These are phyloP conservation scores for Avena insularis DNA, from an alignment of 176 grass and related monocot species.

Conservation along the genomic window DNA sequence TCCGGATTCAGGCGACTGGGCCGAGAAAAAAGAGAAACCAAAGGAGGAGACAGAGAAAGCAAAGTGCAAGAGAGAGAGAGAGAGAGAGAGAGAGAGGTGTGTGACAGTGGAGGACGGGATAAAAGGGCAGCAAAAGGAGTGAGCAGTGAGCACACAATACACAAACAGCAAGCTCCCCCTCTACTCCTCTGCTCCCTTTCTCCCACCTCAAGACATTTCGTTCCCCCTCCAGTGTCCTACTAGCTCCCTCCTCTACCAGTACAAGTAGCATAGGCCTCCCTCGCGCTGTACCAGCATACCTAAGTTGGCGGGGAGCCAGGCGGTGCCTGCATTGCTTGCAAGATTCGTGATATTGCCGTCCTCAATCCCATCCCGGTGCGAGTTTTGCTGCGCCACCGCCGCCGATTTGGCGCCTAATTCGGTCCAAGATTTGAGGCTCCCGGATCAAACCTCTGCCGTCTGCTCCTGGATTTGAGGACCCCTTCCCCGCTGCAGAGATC, in stretches of 20 bases:
- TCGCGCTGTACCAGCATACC: not conserved
- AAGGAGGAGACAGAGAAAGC: slow-evolving; percentile 4
- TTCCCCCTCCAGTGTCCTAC: not conserved
- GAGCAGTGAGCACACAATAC: slow-evolving; percentile 34
- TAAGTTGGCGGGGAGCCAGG: slow-evolving; percentile 22
- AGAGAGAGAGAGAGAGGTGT: too few species aligned
- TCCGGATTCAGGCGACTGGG: slow-evolving; percentile 13
- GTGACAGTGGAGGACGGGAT: slow-evolving; percentile 24
- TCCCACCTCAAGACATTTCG: slow-evolving; percentile 26
- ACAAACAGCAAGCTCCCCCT: slow-evolving; percentile 19
- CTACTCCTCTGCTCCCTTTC: slow-evolving; percentile 24
- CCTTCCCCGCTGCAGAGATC: not conserved
- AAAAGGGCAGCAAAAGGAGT: slow-evolving; percentile 49
- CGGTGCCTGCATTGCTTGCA: slow-evolving; percentile 36
- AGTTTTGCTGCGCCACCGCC: not conserved
- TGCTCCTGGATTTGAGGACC: too few species aligned
- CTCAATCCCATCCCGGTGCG: slow-evolving; percentile 28
- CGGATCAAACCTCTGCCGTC: not conserved
- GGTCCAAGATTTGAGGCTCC: slow-evolving; percentile 21
- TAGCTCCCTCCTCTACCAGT: not conserved
- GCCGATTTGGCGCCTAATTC: slow-evolving; percentile 27
- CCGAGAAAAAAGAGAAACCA: slow-evolving; percentile 27
- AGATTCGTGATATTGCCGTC: slow-evolving; percentile 30
- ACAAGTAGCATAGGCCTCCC: not conserved
- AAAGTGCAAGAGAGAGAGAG: slow-evolving; percentile 3